phyloP scores from a whole-genome alignment of 2,329 filamentous ascomycete genomes.

The Huntiella bhutanensis region DNA sequence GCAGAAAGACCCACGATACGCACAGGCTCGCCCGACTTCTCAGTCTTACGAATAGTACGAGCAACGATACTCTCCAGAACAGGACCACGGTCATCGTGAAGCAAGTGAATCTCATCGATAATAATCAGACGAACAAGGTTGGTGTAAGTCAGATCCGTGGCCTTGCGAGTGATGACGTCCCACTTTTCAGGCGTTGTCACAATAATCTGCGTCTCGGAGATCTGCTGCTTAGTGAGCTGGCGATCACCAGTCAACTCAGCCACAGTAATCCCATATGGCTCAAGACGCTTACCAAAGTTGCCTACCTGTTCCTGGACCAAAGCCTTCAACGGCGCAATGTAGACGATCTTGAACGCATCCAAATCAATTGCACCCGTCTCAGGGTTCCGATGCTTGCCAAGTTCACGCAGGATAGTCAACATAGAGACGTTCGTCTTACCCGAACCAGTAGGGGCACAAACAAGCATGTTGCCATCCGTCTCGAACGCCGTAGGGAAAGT shows the following conservation, averaged over 20 bases:
- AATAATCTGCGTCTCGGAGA: constrained; percentile 92
- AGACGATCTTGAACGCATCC: constrained; percentile 96
- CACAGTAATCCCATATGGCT: constrained; percentile 79
- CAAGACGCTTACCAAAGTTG: constrained; percentile 82
- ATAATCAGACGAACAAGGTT: constrained; percentile 91
- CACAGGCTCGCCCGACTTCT: constrained; percentile 86
- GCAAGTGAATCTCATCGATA: constrained; percentile 93
- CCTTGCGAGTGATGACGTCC: constrained; percentile 97
- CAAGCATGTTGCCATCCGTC: constrained; percentile 91
- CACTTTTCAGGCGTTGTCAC: constrained; percentile 98
- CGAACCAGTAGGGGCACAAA: constrained; percentile 91
- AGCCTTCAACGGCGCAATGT: constrained; percentile 89
- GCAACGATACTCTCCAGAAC: constrained; percentile 94
- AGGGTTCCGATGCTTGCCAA: constrained; percentile 83
- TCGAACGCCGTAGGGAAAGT: constrained; percentile 83
- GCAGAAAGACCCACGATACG: constrained; percentile 84
- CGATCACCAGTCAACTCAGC: constrained; percentile 95
- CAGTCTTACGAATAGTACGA: constrained; percentile 76
- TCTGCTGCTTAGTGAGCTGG: constrained; percentile 96
- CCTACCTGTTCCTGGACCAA: constrained; percentile 95
- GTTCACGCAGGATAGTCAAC: constrained; percentile 87
- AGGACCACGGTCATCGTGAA: constrained; percentile 92
- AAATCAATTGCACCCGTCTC: constrained; percentile 85
- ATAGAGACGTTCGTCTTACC: constrained; percentile 98
- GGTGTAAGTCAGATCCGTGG: constrained; percentile 89